Base-by-base conservation (phyloP, 2,329 filamentous ascomycete species). In the Apiospora saccharicola region DNA sequence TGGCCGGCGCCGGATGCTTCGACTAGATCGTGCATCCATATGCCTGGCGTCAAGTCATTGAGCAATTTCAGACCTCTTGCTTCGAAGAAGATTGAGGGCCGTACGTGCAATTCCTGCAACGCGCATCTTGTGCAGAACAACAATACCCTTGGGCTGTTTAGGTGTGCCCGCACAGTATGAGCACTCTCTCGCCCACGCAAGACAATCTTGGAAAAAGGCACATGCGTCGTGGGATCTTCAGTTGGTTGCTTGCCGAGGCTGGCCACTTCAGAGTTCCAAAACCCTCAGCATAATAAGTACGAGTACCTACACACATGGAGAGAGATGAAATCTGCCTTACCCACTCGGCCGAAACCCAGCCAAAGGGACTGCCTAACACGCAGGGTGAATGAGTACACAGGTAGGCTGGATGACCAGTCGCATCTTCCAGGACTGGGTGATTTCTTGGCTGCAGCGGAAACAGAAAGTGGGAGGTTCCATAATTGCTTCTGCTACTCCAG, bases 381-480 rank as follows among this genome's bases (percentile, higher is more conserved):
- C 22, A 16, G 44, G 16, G 24, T 30, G 51, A 24, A 13, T 41
- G 37, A 41, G 7, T 41, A 41, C 37, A 37, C 37, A 46, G 13
- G 44, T 53, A 7, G 51, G 13, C 16, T 30, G 24, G 7, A 13
- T 57, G 51, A 57, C 14, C 16, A 37, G 53, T 22, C 19, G 53
- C 30, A 61, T 61, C 53, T 34, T 37, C n/a, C 53, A 61, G 19
- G n/a, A 8, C 22, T 13, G 8, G 57, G 30, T 41, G 10, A 13
- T 13, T 64, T 30, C 51, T 57, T 57, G 51, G 51, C 51, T 57
- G 51, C 51, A 57, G 51, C 16, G 57, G 57, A 41, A n/a, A n/a
- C 34, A 41, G 19, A 24, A 37, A 41, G 12, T 34, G 16, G 34
- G 30, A 41, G 57, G 19, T 10, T 61, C 16, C 53, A 24, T 64